Conservation (phyloP, 2,329 filamentous ascomycete genomes). For the Aspergillus sp. region DNA sequence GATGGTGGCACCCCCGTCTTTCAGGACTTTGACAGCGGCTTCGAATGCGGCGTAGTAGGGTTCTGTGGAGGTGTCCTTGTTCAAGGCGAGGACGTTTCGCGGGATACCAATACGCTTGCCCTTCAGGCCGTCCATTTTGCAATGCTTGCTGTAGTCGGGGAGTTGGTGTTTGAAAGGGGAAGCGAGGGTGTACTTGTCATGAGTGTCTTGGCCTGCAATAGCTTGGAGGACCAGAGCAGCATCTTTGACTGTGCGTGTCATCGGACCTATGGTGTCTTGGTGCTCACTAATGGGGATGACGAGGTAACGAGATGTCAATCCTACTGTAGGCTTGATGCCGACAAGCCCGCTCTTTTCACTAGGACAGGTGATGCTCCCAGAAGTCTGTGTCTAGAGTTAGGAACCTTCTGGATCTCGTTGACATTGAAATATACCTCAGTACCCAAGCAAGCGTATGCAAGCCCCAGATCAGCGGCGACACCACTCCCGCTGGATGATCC, state of each 20-base stretch:
- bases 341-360: conserved; percentile 57
- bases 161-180: conserved; percentile 52
- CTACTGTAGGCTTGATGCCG: conserved; percentile 66
- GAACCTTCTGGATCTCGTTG: background rate
- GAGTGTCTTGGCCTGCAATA: conserved; percentile 54
- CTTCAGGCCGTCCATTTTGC: conserved; percentile 51
- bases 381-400: conserved; percentile 40
- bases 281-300: conserved; percentile 64
- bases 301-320: conserved; percentile 56
- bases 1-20: conserved; percentile 57
- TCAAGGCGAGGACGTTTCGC: conserved; percentile 52
- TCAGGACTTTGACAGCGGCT: conserved; percentile 51
- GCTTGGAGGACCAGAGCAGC: conserved; percentile 56
- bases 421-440: conserved; percentile 46
- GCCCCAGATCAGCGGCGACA: conserved; percentile 57
- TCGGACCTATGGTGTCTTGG: conserved; percentile 57
- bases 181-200: conserved; percentile 58
- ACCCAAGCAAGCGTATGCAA: conserved; percentile 59
- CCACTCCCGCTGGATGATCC: conserved; percentile 63
- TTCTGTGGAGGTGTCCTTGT: conserved; percentile 26
- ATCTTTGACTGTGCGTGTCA: conserved; percentile 58
- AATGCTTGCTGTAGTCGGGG: conserved; percentile 61
- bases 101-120: conserved; percentile 65
- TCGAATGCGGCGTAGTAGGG: conserved; percentile 55
- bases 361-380: conserved; percentile 62